A percentile compares a stretch with the other conserved stretches of the same genome.
Evolutionary conservation across 768 basidiomycete species (phyloP).

Genomic region (Termitomyces sp.): DNA sequence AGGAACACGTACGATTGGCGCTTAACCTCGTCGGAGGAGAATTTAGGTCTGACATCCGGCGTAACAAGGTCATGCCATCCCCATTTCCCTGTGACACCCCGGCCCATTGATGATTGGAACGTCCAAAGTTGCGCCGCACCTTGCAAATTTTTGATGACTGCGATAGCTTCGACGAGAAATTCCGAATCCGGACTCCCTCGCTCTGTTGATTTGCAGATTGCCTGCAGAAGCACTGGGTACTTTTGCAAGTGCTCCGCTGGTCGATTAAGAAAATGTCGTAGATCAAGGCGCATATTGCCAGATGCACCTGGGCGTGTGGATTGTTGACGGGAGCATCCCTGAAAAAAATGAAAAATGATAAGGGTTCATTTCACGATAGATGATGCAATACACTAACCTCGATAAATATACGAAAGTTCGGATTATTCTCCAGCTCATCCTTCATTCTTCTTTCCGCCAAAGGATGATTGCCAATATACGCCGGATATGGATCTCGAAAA

Average conservation of each 20-base stretch:
- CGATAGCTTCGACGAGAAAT: conserved; percentile 75
- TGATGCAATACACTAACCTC: conserved; percentile 54
- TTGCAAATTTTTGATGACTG: conserved; percentile 79
- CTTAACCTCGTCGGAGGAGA: conserved; percentile 75
- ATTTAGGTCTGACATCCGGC: conserved; percentile 52
- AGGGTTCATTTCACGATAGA: background rate
- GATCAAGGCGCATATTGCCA: conserved; percentile 49
- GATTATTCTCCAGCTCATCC: conserved; percentile 82
- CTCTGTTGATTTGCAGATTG: conserved; percentile 81
- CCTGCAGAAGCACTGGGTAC: conserved; percentile 83
- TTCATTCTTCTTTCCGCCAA: conserved; percentile 83
- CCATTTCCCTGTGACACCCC: conserved; percentile 75
- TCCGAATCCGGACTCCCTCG: conserved; percentile 81
- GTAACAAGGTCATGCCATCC: conserved; percentile 89
- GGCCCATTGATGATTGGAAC: conserved; percentile 88
- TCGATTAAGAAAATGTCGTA: conserved; percentile 76
- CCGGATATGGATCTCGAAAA: conserved; percentile 82
- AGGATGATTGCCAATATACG: conserved; percentile 84
- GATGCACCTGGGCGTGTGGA: conserved; percentile 37
- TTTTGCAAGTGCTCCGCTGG: conserved; percentile 85
- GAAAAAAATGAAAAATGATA: background rate
- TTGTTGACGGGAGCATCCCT: conserved; percentile 48
- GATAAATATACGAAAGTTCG: conserved; percentile 79
- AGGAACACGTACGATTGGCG: conserved; percentile 74
- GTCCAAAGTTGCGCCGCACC: conserved; percentile 79